Evolutionary conservation across 768 basidiomycete genomes (phyloP).

Genomic region (Agrocybe chaxingu): DNA sequence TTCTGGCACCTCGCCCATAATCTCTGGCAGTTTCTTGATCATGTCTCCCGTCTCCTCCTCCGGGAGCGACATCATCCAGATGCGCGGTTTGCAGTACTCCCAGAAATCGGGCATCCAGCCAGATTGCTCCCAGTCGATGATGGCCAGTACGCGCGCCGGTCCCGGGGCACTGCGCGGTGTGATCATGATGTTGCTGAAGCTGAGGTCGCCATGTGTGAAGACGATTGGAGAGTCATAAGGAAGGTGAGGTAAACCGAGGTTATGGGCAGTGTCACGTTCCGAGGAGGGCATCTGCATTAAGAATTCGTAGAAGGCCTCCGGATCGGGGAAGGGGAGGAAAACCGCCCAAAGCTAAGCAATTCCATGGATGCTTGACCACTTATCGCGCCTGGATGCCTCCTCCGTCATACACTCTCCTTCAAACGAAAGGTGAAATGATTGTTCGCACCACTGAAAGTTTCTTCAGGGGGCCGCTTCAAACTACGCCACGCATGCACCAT

Average conservation of each 20-base stretch:
- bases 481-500: not conserved
- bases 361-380: constrained; percentile 1
- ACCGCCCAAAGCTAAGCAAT: not conserved
- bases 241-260: not conserved
- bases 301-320: not conserved
- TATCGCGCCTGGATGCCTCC: not conserved
- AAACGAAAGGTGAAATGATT: not conserved
- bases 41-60: not conserved
- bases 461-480: not conserved
- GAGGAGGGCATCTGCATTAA: not conserved
- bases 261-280: not conserved
- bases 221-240: constrained; percentile 9
- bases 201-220: constrained; percentile 12
- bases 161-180: not conserved
- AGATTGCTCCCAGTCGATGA: constrained; percentile 14
- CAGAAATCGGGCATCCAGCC: constrained; percentile 15
- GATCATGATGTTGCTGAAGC: constrained; percentile 12
- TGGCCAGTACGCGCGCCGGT: constrained; percentile 5
- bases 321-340: not conserved
- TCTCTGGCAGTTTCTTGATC: not conserved
- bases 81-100: constrained; percentile 4
- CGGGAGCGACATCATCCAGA: not conserved
- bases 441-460: not conserved
- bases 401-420: not conserved
- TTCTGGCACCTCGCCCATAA: not conserved